These are phyloP conservation scores for Scalesia atractyloides DNA, from an alignment of 129 eudicot species.

Conservation along the genomic window DNA sequence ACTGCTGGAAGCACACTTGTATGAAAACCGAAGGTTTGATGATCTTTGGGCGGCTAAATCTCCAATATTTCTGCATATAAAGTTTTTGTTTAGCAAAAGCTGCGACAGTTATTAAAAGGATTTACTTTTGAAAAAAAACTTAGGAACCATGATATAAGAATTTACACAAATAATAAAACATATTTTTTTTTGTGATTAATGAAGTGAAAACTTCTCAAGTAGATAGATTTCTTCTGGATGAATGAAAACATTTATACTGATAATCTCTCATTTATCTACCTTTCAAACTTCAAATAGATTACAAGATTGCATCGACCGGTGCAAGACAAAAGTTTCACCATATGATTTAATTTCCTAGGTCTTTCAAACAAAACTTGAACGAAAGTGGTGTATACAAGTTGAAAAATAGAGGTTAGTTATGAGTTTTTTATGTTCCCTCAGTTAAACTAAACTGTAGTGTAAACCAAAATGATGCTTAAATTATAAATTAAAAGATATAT, in stretches of 20 bases:
- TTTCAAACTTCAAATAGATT: not conserved
- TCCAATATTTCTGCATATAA: conserved; percentile 37
- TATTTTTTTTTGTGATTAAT: not conserved
- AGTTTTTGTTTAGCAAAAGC: not conserved
- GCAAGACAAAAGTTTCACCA: not conserved
- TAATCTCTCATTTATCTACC: not conserved
- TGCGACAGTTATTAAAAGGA: not conserved
- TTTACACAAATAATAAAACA: not conserved
- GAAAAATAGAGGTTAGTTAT: not conserved
- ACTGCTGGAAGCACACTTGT: conserved; percentile 42
- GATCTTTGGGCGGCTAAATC: conserved; percentile 32
- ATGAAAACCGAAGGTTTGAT: conserved; percentile 26
- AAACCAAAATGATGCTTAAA: conserved; percentile 3
- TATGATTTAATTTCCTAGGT: not conserved
- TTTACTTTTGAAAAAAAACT: not conserved
- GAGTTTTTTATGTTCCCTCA: not conserved
- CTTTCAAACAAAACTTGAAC: conserved; percentile 3
- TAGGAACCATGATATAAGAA: not conserved
- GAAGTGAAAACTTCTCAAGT: conserved; percentile 9
- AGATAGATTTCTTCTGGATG: not conserved
- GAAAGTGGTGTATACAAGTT: not conserved
- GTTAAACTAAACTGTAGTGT: not conserved
- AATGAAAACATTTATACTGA: not conserved
- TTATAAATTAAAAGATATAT: not conserved
- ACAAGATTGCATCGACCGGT: not conserved